A percentile compares a stretch with the other conserved stretches of the same genome.
phyloP scores from a whole-genome alignment of 768 basidiomycete genomes.

The Kwoniella dejecticola region DNA sequence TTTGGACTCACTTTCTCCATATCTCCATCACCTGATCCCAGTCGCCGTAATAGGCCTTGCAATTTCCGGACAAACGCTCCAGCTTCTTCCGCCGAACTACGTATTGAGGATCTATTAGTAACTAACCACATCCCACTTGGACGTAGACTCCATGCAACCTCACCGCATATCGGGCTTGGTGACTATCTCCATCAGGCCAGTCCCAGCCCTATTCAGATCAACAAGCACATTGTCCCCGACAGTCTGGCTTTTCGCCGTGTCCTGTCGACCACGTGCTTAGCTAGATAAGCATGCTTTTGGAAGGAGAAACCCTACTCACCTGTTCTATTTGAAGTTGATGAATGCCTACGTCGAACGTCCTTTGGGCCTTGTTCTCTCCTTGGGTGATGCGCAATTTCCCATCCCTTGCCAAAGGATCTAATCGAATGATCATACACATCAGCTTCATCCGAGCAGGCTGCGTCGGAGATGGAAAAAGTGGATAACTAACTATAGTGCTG shows the following conservation, averaged over 20 bases:
- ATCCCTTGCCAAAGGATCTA: slow-evolving; percentile 29
- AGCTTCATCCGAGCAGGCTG: neutral
- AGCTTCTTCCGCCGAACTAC: slow-evolving; percentile 81
- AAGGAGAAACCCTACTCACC: slow-evolving; percentile 59
- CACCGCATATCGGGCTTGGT: slow-evolving; percentile 86
- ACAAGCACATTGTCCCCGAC: slow-evolving; percentile 59
- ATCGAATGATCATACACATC: neutral
- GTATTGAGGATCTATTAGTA: neutral
- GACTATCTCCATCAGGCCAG: slow-evolving; percentile 91
- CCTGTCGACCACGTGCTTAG: slow-evolving; percentile 6
- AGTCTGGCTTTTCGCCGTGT: slow-evolving; percentile 40
- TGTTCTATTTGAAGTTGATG: slow-evolving; percentile 96
- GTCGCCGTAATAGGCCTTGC: slow-evolving; percentile 74
- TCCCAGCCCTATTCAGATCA: slow-evolving; percentile 88
- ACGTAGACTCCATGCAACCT: neutral
- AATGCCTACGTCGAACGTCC: slow-evolving; percentile 65
- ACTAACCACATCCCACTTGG: neutral
- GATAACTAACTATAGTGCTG: slow-evolving; percentile 76
- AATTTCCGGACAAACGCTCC: slow-evolving; percentile 80
- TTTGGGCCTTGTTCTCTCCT: slow-evolving; percentile 18
- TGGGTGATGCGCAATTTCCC: slow-evolving; percentile 20
- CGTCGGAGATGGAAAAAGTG: neutral
- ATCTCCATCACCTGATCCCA: slow-evolving; percentile 89
- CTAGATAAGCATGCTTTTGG: neutral
- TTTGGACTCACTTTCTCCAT: slow-evolving; percentile 83